A percentile compares a stretch with the other conserved stretches of the same genome.
Evolutionary conservation across 176 grass and related monocot species (phyloP).

Genomic region (Oryza officinalis): DNA sequence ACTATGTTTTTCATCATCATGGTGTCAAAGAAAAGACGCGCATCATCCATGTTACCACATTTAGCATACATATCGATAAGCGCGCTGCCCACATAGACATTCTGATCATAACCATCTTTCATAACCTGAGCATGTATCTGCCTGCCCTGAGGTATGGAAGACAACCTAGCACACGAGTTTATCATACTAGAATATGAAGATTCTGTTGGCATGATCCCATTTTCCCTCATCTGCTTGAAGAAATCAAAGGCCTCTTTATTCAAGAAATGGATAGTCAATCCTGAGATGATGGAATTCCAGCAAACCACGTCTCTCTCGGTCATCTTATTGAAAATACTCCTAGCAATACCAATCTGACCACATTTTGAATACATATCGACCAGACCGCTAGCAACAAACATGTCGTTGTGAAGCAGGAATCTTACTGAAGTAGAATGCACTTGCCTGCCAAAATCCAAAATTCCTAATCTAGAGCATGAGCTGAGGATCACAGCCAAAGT

Average conservation of each 20-base stretch:
- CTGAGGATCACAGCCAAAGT: slow-evolving; percentile 80
- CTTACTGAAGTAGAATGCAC: slow-evolving; percentile 77
- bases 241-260: slow-evolving; percentile 67
- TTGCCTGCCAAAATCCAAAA: slow-evolving; percentile 60
- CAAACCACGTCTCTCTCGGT: slow-evolving; percentile 69
- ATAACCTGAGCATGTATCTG: slow-evolving; percentile 71
- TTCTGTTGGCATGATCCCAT: slow-evolving; percentile 64
- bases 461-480: slow-evolving; percentile 63
- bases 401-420: slow-evolving; percentile 57
- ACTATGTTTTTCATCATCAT: slow-evolving; percentile 76
- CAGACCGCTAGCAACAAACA: slow-evolving; percentile 78
- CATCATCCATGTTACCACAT: slow-evolving; percentile 70
- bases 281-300: slow-evolving; percentile 92
- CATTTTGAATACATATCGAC: slow-evolving; percentile 91
- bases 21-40: slow-evolving; percentile 60
- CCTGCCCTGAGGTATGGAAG: slow-evolving; percentile 75
- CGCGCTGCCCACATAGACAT: slow-evolving; percentile 75
- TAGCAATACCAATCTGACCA: slow-evolving; percentile 50
- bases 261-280: slow-evolving; percentile 64
- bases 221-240: slow-evolving; percentile 74
- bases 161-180: slow-evolving; percentile 66
- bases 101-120: slow-evolving; percentile 72
- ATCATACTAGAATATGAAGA: slow-evolving; percentile 81
- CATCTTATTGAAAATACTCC: slow-evolving; percentile 65
- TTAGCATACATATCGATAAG: slow-evolving; percentile 93